Base-by-base conservation (phyloP, 2,329 filamentous ascomycete genomes). In the Albophoma yamanashiensis region DNA sequence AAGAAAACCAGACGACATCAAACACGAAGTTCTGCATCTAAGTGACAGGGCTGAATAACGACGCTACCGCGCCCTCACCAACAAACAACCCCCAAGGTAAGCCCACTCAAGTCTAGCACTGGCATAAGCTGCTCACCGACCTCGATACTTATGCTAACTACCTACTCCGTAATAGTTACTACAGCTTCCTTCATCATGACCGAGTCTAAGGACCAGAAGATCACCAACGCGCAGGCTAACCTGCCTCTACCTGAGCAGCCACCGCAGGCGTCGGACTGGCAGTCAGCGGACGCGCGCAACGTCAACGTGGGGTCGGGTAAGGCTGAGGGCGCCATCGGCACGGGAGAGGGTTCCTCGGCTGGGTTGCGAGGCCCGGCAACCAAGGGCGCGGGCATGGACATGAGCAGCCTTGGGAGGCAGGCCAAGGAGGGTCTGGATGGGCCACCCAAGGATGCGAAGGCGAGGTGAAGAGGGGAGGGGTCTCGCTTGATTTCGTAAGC, bases 181-280 rank as follows among this genome's bases (percentile, higher is more conserved):
- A n/a, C 40, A 43, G 40, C 40, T 43, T 43, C 14, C n/a, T n/a
- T n/a, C 20, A 43, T 6, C 17, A 80, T 80, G 78, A 62, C 75
- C 65, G 69, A 78, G 60, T 78, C 77, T 75, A 90, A 89, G 74
- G 71, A 78, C 64, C 78, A 87, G 59, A 78, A 88, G 73, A 88
- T 92, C 70, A 82, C 86, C 58, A 75, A 89, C 73, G 80, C 80
- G 68, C 81, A 87, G 75, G 76, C 85, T 72, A 91, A 91, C 75
- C 85, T 95, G 39, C 89, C 89, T 58, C 83, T 92, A 57, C 91
- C 90, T 22, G 89, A 93, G 2, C 80, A 92, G 65, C 90, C 90
- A 27, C 89, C 89, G 1, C 77, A 75, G n/a, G 76, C 84, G n/a
- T 89, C 88, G 6, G 89, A 94, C 79, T 92, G 86, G 81, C 86